These are phyloP conservation scores for Dianthus caryophyllus DNA, from an alignment of 148 eudicot species.

Conservation along the genomic window DNA sequence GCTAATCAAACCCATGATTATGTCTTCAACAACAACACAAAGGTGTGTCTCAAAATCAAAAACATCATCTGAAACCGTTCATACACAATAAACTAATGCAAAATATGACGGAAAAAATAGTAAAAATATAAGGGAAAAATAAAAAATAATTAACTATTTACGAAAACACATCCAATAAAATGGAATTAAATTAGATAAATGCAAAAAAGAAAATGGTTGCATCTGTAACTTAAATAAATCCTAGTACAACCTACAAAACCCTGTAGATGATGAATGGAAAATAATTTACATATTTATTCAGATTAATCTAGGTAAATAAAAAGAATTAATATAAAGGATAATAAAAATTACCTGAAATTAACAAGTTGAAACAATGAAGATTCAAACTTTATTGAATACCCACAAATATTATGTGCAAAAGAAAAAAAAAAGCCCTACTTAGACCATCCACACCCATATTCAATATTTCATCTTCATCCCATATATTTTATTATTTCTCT, in stretches of 20 bases:
- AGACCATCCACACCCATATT: too few relatives aligned
- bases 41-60: too few relatives aligned
- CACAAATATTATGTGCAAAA: constrained; percentile 5
- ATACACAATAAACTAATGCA: too few relatives aligned
- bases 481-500: too few relatives aligned
- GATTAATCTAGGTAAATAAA: not conserved
- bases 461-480: too few relatives aligned
- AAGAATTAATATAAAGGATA: not conserved
- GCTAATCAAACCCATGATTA: too few relatives aligned
- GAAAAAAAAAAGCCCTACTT: not conserved
- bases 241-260: not conserved
- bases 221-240: not conserved
- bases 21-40: too few relatives aligned
- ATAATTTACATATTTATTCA: not conserved
- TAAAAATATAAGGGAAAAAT: not conserved
- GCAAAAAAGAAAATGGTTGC: not conserved
- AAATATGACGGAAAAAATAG: too few relatives aligned
- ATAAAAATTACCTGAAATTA: constrained; percentile 24
- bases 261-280: not conserved
- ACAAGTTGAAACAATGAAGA: constrained; percentile 19
- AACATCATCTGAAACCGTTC: too few relatives aligned
- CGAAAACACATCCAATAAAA: not conserved
- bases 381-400: constrained; percentile 24
- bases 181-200: constrained; percentile 13
- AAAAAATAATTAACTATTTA: not conserved